These are phyloP conservation scores for Saccharomyces hybrid DNA, from an alignment of 1,139 yeast genomes.

Conservation along the genomic window DNA sequence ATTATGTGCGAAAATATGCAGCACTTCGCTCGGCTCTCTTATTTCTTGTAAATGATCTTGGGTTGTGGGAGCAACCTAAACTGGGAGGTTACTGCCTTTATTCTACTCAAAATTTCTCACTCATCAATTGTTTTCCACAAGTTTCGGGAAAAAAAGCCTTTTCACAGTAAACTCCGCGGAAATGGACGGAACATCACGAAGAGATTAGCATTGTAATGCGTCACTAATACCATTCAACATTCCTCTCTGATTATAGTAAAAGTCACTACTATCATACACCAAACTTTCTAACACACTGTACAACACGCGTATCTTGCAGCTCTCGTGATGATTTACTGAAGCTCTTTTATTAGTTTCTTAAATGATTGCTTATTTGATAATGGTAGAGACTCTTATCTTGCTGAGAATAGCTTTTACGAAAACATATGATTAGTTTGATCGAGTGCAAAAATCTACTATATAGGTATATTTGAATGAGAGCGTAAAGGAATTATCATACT, in stretches of 20 bases:
- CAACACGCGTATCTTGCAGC: too few relatives aligned
- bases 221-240: not conserved
- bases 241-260: not conserved
- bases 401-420: too few relatives aligned
- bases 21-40: not conserved
- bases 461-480: too few relatives aligned
- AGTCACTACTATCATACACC: not conserved
- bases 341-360: too few relatives aligned
- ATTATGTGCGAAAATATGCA: not conserved
- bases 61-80: not conserved
- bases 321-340: too few relatives aligned
- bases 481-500: too few relatives aligned
- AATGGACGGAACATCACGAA: not conserved
- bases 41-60: not conserved
- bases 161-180: not conserved
- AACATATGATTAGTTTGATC: too few relatives aligned
- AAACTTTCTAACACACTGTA: not conserved
- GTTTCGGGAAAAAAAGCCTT: not conserved
- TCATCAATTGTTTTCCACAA: not conserved
- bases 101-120: not conserved
- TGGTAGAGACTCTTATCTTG: too few relatives aligned
- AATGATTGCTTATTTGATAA: too few relatives aligned
- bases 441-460: too few relatives aligned
- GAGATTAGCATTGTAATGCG: not conserved
- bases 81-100: not conserved